Evolutionary conservation across 352 stramenopile genomes (phyloP).

Genomic region (Pythium biforme): DNA sequence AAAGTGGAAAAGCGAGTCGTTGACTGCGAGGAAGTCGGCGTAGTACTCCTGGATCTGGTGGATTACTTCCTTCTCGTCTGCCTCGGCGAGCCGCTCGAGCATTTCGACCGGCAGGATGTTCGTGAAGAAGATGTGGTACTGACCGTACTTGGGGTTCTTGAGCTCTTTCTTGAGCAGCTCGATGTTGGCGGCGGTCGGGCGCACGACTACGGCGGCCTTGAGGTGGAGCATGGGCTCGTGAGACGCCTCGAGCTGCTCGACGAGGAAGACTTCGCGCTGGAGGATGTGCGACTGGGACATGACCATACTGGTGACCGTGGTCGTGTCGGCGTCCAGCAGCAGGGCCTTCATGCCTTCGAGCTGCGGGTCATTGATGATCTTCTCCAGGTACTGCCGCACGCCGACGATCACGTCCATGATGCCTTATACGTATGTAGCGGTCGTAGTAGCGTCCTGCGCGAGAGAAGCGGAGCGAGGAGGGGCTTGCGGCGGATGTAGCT

Average conservation of each 20-base stretch:
- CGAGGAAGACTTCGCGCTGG: constrained; percentile 94
- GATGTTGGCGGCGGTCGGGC: constrained; percentile 91
- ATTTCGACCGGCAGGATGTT: constrained; percentile 94
- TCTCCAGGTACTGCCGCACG: constrained; percentile 76
- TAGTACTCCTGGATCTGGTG: constrained; percentile 98
- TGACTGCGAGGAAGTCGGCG: constrained; percentile 97
- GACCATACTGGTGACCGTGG: constrained; percentile 94
- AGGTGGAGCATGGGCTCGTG: constrained; percentile 92
- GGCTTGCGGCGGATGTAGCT: neutral
- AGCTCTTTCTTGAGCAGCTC: constrained; percentile 93
- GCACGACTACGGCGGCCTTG: constrained; percentile 94
- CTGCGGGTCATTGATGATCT: constrained; percentile 79
- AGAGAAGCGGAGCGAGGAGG: neutral
- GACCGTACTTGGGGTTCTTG: constrained; percentile 91
- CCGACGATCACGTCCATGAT: constrained; percentile 77
- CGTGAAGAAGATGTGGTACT: constrained; percentile 99
- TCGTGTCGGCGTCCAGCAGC: constrained; percentile 94
- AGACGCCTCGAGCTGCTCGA: constrained; percentile 86
- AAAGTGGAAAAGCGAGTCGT: constrained; percentile 97
- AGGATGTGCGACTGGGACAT: constrained; percentile 96
- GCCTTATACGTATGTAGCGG: too few relatives aligned
- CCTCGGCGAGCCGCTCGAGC: constrained; percentile 94
- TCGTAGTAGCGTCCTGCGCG: too few relatives aligned
- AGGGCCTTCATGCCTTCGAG: constrained; percentile 97
- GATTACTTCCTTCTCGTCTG: constrained; percentile 95